Percentiles rank a stretch among this genome's conserved stretches.
These are phyloP conservation scores for Trichoderma hamatum DNA, from an alignment of 2,329 filamentous ascomycete species.

Conservation along the genomic window DNA sequence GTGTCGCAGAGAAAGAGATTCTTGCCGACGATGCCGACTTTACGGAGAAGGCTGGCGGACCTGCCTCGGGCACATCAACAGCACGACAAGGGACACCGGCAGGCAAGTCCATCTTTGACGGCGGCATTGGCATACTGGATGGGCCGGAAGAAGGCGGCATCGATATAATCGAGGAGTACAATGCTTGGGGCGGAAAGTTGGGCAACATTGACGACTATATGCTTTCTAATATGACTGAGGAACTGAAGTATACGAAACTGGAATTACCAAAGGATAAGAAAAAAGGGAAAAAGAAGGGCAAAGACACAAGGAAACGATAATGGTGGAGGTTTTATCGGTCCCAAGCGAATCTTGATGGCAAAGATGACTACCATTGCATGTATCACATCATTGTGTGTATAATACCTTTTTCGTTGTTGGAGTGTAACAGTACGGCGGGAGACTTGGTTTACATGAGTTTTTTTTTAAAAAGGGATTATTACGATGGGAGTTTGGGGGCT, in stretches of 20 bases:
- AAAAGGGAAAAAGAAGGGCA: constrained; percentile 62
- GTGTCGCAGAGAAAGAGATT: constrained; percentile 85
- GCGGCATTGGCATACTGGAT: constrained; percentile 35
- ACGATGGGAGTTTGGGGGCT: constrained; percentile 8
- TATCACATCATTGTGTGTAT: constrained; percentile 23
- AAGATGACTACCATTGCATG: not conserved
- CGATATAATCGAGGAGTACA: constrained; percentile 53
- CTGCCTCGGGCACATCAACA: constrained; percentile 54
- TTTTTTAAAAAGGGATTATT: not conserved
- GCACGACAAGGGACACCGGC: constrained; percentile 56
- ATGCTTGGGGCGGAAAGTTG: constrained; percentile 61
- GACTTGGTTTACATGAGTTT: not conserved
- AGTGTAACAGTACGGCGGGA: constrained; percentile 3
- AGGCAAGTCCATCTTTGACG: constrained; percentile 41
- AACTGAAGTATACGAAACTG: constrained; percentile 60
- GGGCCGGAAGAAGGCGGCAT: constrained; percentile 40
- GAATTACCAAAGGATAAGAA: constrained; percentile 68
- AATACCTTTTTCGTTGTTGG: not conserved
- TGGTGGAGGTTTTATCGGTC: not conserved
- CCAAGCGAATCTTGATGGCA: not conserved
- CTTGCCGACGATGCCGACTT: constrained; percentile 86
- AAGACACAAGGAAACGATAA: constrained; percentile 57
- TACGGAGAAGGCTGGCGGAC: constrained; percentile 61
- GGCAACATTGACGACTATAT: constrained; percentile 75
- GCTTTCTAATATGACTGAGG: constrained; percentile 67